These are phyloP conservation scores for Metschnikowia lochheadii DNA, from an alignment of 805 yeast species.

Conservation along the genomic window DNA sequence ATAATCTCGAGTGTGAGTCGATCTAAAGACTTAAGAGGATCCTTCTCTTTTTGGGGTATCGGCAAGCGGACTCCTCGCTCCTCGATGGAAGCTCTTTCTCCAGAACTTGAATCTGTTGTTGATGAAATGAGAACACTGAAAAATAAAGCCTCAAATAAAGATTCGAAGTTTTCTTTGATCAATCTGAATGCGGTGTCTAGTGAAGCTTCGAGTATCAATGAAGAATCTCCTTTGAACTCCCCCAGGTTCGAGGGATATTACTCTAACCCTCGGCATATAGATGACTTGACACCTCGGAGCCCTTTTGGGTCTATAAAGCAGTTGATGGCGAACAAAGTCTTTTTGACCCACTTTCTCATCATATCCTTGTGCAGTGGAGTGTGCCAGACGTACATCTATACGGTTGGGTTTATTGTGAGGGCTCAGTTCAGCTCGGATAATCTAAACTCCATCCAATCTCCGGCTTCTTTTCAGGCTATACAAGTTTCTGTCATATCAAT, in stretches of 20 bases:
- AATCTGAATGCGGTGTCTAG: slow-evolving; percentile 9
- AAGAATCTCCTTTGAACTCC: slow-evolving; percentile 1
- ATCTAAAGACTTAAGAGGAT: slow-evolving; percentile 24
- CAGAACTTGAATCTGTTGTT: slow-evolving; percentile 10
- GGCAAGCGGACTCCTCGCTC: slow-evolving; percentile 27
- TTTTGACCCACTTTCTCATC: slow-evolving; percentile 50
- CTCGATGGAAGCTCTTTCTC: slow-evolving; percentile 8
- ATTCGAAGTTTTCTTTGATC: slow-evolving; percentile 5
- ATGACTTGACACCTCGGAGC: background rate
- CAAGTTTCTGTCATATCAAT: slow-evolving; percentile 68
- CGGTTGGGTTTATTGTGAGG: slow-evolving; percentile 67
- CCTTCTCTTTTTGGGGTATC: slow-evolving; percentile 39
- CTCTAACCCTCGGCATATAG: background rate
- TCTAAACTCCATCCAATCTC: slow-evolving; percentile 11
- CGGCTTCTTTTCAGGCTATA: slow-evolving; percentile 56
- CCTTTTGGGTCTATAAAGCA: background rate
- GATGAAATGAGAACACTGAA: slow-evolving; percentile 5
- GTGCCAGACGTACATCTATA: slow-evolving; percentile 69
- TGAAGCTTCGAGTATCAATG: slow-evolving; percentile 11
- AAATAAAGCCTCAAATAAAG: slow-evolving; percentile 1
- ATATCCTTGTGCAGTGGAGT: slow-evolving; percentile 56
- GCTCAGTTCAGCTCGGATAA: slow-evolving; percentile 32
- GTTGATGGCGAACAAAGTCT: slow-evolving; percentile 27
- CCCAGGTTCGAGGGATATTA: background rate
- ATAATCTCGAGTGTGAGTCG: background rate